Evolutionary conservation across 345 rosid species (phyloP).

Genomic region (Boechera stricta): DNA sequence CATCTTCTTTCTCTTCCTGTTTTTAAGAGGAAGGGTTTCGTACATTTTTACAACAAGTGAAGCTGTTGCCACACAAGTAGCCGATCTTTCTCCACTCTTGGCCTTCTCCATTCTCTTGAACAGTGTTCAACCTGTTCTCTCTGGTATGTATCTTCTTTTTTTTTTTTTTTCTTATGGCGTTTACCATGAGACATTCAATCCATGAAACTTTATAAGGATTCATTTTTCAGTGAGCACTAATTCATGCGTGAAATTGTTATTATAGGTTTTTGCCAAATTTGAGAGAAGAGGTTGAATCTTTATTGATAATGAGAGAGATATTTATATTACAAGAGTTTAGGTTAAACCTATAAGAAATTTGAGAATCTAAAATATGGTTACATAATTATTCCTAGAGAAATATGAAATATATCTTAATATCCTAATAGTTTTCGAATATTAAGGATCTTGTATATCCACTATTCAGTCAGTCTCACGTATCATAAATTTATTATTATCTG

Average conservation of each 20-base stretch:
- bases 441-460: too few species aligned
- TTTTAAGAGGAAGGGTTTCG: conserved; percentile 56
- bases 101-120: conserved; percentile 77
- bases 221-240: neutral
- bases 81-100: conserved; percentile 67
- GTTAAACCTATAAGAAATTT: too few species aligned
- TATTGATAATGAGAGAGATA: too few species aligned
- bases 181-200: neutral
- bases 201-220: neutral
- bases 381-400: too few species aligned
- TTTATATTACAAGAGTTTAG: too few species aligned
- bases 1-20: conserved; percentile 54
- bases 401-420: too few species aligned
- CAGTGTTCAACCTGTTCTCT: conserved; percentile 81
- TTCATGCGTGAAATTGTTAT: neutral
- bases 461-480: too few species aligned
- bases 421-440: too few species aligned
- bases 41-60: conserved; percentile 60
- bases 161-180: neutral
- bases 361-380: too few species aligned
- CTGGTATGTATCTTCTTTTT: conserved; percentile 50
- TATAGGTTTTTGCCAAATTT: neutral
- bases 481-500: too few species aligned
- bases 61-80: conserved; percentile 60
- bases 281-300: too few species aligned